Evolutionary conservation across 371 early-diverging fungal species (phyloP).

Genomic region (Coemansia sp.): DNA sequence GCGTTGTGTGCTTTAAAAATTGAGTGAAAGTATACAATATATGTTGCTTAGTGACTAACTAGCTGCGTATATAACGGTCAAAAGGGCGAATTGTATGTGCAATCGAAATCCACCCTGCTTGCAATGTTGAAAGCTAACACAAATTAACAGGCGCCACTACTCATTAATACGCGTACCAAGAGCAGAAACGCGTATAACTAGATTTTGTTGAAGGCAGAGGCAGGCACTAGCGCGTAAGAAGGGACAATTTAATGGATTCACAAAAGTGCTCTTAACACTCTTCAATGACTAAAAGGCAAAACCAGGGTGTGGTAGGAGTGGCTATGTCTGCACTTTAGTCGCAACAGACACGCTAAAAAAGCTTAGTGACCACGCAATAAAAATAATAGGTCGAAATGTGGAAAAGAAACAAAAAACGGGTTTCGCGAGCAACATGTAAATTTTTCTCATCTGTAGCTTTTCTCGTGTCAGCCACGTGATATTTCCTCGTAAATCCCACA

Average conservation of each 20-base stretch:
- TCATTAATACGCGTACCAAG: slow-evolving; percentile 5
- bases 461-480: slow-evolving; percentile 10
- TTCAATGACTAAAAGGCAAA: neutral
- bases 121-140: slow-evolving; percentile 4
- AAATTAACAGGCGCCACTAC: neutral
- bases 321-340: neutral
- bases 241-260: neutral
- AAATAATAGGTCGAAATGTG: neutral
- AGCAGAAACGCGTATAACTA: neutral
- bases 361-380: neutral
- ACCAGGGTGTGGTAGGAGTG: neutral
- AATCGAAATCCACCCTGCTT: neutral
- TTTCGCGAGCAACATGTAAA: neutral
- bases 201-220: neutral
- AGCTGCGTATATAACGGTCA: neutral
- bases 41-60: neutral
- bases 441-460: neutral
- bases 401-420: neutral
- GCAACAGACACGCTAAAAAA: neutral
- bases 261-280: neutral
- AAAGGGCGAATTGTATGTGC: neutral
- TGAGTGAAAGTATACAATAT: neutral
- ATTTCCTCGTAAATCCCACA: neutral
- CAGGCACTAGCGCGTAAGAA: slow-evolving; percentile 1
- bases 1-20: neutral